These are phyloP conservation scores for Vigna reflexopilosa DNA, from an alignment of 306 rosid genomes.

Conservation along the genomic window DNA sequence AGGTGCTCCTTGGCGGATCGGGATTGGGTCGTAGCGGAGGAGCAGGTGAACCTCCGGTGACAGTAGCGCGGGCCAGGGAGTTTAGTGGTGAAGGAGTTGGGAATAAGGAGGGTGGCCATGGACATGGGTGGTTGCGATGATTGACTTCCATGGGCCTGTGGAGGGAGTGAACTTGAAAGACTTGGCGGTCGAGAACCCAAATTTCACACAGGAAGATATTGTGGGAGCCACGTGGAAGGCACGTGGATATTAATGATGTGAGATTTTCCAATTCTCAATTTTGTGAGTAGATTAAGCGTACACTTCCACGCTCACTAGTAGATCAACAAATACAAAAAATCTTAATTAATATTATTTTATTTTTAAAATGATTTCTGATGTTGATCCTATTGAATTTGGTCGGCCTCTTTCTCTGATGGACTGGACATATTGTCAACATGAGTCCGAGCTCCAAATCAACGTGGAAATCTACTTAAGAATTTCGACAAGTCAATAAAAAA, in stretches of 20 bases:
- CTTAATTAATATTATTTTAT: too few relatives aligned
- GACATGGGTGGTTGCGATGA: conserved; percentile 4
- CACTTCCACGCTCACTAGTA: too few relatives aligned
- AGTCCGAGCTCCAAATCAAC: too few relatives aligned
- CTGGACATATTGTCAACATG: too few relatives aligned
- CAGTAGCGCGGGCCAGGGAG: conserved; percentile 19
- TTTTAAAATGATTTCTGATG: too few relatives aligned
- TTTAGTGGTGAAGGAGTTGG: conserved; percentile 32
- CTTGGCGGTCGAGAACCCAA: conserved; percentile 34
- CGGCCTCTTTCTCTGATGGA: too few relatives aligned
- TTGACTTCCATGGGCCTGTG: conserved; percentile 38
- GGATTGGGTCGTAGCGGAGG: conserved; percentile 65
- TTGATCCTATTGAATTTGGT: too few relatives aligned
- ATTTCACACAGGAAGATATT: not conserved
- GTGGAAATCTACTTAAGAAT: too few relatives aligned
- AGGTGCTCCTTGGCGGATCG: conserved; percentile 63
- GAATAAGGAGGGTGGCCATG: conserved; percentile 63
- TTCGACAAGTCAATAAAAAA: too few relatives aligned
- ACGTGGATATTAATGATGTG: not conserved
- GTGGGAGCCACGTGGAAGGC: conserved; percentile 2
- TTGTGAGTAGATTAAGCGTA: too few relatives aligned
- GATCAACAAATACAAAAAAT: too few relatives aligned
- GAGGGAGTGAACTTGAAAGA: not conserved
- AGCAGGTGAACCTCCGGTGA: conserved; percentile 54
- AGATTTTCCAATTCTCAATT: not conserved